phyloP scores from a whole-genome alignment of 2,329 filamentous ascomycete species.

The Orbilia quercus region DNA sequence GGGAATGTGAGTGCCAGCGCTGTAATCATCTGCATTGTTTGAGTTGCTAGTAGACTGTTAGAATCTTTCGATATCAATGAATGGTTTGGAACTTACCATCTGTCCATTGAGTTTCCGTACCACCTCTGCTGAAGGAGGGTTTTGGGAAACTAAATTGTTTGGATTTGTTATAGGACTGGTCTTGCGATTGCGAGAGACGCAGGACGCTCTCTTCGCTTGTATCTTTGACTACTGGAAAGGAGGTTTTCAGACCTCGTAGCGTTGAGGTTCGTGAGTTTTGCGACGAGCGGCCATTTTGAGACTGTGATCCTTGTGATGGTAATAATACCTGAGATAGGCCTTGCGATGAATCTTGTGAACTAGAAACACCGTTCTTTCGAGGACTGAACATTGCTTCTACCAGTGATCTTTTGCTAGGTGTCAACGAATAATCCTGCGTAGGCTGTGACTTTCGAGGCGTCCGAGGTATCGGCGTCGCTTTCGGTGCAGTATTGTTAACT shows the following conservation, averaged over 20 bases:
- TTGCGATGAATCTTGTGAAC: constrained; percentile 41
- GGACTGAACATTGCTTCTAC: constrained; percentile 54
- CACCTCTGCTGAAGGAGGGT: constrained; percentile 38
- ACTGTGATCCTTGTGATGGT: constrained; percentile 29
- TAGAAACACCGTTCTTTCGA: constrained; percentile 32
- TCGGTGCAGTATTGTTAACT: constrained; percentile 14
- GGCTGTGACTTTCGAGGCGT: constrained; percentile 40
- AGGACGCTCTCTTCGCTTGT: constrained; percentile 67
- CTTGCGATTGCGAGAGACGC: constrained; percentile 36
- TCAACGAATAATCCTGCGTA: constrained; percentile 24
- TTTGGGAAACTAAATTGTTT: constrained; percentile 29
- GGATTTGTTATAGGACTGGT: constrained; percentile 11
- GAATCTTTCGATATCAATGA: not conserved
- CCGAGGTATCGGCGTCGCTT: constrained; percentile 14
- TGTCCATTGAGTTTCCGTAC: constrained; percentile 34
- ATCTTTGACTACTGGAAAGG: constrained; percentile 82
- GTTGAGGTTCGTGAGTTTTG: constrained; percentile 58
- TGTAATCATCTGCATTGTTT: constrained; percentile 15
- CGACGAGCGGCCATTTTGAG: constrained; percentile 58
- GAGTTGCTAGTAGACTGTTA: constrained; percentile 22
- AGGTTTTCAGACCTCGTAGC: constrained; percentile 58
- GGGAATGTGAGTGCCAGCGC: constrained; percentile 25
- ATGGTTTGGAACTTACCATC: constrained; percentile 18
- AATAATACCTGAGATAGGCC: constrained; percentile 16
- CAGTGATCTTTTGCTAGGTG: constrained; percentile 40